These are phyloP conservation scores for Sphaerulina musiva DNA, from an alignment of 2,329 filamentous ascomycete species.

Conservation along the genomic window DNA sequence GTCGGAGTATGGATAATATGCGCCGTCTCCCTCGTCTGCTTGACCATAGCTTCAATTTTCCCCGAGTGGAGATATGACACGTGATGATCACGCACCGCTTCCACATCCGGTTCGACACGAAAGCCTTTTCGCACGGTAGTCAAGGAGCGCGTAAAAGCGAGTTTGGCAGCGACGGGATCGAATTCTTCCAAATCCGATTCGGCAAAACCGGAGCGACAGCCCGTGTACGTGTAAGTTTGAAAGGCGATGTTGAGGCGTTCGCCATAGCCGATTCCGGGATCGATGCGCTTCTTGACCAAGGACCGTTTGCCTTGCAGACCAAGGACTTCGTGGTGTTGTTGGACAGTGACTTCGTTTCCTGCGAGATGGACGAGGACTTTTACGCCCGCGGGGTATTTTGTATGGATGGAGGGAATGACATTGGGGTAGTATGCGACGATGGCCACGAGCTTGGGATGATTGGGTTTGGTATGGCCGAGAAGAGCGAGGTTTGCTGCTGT, in stretches of 20 bases:
- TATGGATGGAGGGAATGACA: slow-evolving; percentile 47
- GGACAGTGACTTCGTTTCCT: slow-evolving; percentile 44
- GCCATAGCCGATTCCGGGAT: slow-evolving; percentile 47
- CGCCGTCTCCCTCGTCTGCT: slow-evolving; percentile 35
- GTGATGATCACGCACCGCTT: slow-evolving; percentile 39
- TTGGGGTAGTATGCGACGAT: slow-evolving; percentile 59
- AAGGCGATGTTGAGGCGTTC: slow-evolving; percentile 41
- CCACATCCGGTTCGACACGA: slow-evolving; percentile 42
- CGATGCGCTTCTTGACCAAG: slow-evolving; percentile 45
- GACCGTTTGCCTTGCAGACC: slow-evolving; percentile 49
- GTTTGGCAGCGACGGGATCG: slow-evolving; percentile 55
- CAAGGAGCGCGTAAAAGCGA: slow-evolving; percentile 64
- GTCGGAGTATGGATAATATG: slow-evolving; percentile 42
- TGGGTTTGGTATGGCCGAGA: slow-evolving; percentile 52
- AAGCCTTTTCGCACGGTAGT: slow-evolving; percentile 56
- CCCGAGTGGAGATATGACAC: slow-evolving; percentile 28
- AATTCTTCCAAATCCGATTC: slow-evolving; percentile 64
- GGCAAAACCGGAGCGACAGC: slow-evolving; percentile 59
- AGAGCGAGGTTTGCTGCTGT: slow-evolving; percentile 55
- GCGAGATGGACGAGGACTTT: slow-evolving; percentile 55
- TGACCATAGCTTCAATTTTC: slow-evolving; percentile 35
- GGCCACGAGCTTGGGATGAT: slow-evolving; percentile 50
- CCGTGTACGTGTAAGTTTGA: slow-evolving; percentile 50
- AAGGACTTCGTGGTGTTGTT: slow-evolving; percentile 45
- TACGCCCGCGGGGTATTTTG: slow-evolving; percentile 40